Percentiles rank a stretch among this genome's conserved stretches.
These are phyloP conservation scores for Venturia aucupariae DNA, from an alignment of 2,329 filamentous ascomycete species.

Conservation along the genomic window DNA sequence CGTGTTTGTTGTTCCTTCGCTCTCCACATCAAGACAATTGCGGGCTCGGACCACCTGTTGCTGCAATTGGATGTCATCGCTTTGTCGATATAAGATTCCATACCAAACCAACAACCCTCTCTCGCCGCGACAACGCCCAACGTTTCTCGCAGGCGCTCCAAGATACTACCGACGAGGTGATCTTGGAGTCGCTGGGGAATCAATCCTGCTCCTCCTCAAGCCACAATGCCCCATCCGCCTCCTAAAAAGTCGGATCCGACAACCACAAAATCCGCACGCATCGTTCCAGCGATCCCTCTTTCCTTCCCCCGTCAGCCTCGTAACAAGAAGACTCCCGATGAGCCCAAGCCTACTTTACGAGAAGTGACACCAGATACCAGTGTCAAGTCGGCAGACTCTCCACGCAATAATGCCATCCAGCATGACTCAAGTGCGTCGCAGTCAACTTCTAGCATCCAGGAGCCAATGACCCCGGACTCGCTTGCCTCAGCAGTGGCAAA, in stretches of 20 bases:
- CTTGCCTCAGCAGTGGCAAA: slow-evolving; percentile 4
- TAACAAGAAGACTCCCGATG: neutral
- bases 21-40: neutral
- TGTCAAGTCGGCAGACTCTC: slow-evolving; percentile 7
- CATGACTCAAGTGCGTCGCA: neutral
- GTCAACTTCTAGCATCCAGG: neutral
- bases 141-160: slow-evolving; percentile 7
- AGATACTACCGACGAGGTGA: neutral
- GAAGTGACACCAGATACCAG: neutral
- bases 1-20: neutral
- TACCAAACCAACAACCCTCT: neutral
- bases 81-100: neutral
- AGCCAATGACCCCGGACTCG: slow-evolving; percentile 10
- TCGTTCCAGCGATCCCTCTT: slow-evolving; percentile 4
- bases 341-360: neutral
- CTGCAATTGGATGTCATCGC: neutral
- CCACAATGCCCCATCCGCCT: neutral
- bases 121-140: neutral
- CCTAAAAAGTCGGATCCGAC: neutral
- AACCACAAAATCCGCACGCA: neutral
- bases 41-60: neutral
- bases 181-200: slow-evolving; percentile 5
- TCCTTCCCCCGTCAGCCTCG: neutral
- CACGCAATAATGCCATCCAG: neutral
- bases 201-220: too few species aligned